Evolutionary conservation across 2,329 filamentous ascomycete species (phyloP).

Genomic region (Alternaria arborescens): DNA sequence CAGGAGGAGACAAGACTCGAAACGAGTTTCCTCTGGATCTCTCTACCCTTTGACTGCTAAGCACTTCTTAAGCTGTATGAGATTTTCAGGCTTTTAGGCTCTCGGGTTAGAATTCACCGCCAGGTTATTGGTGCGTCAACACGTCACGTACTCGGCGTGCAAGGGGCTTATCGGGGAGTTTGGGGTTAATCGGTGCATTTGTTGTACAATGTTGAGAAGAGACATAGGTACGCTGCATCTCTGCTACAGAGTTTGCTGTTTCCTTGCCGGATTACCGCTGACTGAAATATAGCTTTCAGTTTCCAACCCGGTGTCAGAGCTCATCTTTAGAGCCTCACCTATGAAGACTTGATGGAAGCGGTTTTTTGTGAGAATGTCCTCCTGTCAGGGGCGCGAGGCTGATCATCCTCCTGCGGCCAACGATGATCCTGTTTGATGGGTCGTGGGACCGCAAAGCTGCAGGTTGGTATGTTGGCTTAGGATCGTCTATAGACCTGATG

Average conservation of each 20-base stretch:
- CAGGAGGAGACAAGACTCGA: neutral
- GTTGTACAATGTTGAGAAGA: neutral
- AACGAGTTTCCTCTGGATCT: neutral
- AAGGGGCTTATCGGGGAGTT: conserved; percentile 7
- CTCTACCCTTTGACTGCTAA: neutral
- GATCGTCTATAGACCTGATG: neutral
- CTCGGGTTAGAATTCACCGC: neutral
- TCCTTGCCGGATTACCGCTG: neutral
- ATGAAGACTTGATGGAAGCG: neutral
- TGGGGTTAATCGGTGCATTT: conserved; percentile 10
- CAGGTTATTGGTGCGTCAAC: neutral
- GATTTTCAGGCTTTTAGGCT: neutral
- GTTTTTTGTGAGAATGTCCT: neutral
- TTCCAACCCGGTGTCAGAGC: neutral
- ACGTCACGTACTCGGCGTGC: neutral
- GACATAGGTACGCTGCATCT: neutral
- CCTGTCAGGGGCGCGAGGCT: neutral
- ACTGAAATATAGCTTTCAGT: neutral
- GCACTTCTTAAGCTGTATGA: conserved; percentile 1
- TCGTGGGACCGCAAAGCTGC: neutral
- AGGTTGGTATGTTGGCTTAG: neutral
- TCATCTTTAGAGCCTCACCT: neutral
- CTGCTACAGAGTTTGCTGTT: neutral
- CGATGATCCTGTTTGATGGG: neutral
- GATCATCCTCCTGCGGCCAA: neutral